Evolutionary conservation across 768 basidiomycete genomes (phyloP), one percentile per base, ranked within the genome.

Genomic region (Leccinum fibrillosum): DNA sequence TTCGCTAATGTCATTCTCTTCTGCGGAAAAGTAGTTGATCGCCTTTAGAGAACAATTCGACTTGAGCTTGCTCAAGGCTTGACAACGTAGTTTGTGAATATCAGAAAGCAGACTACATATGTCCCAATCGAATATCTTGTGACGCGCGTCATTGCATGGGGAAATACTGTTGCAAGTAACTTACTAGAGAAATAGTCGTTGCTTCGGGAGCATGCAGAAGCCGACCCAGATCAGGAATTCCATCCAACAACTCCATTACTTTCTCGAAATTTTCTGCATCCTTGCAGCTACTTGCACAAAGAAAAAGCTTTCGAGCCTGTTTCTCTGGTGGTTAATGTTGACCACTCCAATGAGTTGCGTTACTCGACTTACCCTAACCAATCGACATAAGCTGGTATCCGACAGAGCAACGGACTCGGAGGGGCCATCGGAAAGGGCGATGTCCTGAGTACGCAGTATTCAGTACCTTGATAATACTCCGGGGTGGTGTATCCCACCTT

Each of bases 101-200:
- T 28, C 25, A 26, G 52, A 51, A 10, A 59, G 28, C n/a, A 65
- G 35, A 9, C 34, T 32, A 32, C 34, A 19, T 6, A 62, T 19
- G 26, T 54, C 49, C 64, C 57, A 65, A 25, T 45, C 56, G 5
- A 65, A 62, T 21, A 65, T 30, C 64, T 65, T 49, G 8, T 21
- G 7, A 45, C 17, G 11, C 8, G 15, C 3, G 42, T 65, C 19
- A 62, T n/a, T 45, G 3, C 2, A 30, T 23, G 17, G 9, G 3
- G 17, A 48, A 49, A 44, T 21, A 19, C 17, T 19, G 15, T 26
- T 23, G 34, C 11, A 39, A 26, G 19, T 32, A n/a, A 23, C 60
- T 34, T 49, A 62, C 64, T 15, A 65, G 35, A 1, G 17, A 32
- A n/a, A 58, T 42, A 5, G 32, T 48, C 19, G 28, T 30, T n/a